A percentile compares a stretch with the other conserved stretches of the same genome.
phyloP scores from a whole-genome alignment of 2,329 filamentous ascomycete genomes.

The Scedosporium aurantiacum region DNA sequence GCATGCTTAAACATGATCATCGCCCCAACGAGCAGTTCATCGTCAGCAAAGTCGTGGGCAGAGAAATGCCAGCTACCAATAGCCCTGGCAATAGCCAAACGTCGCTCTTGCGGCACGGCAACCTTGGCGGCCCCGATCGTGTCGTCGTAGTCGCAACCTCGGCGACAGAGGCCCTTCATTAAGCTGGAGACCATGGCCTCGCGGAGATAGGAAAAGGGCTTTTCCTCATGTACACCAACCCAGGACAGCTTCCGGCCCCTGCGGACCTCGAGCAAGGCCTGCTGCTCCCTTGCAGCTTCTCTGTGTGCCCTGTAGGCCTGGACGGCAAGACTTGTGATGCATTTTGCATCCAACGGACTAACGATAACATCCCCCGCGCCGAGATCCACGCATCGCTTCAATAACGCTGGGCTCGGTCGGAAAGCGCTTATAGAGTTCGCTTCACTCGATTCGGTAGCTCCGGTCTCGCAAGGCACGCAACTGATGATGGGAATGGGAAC shows the following conservation, averaged over 20 bases:
- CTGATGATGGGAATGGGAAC: conserved; percentile 45
- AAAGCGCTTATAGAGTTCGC: conserved; percentile 16
- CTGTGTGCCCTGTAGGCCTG: conserved; percentile 77
- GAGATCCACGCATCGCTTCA: conserved; percentile 68
- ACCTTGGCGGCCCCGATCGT: conserved; percentile 55
- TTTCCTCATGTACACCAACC: conserved; percentile 77
- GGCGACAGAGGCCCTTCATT: conserved; percentile 80
- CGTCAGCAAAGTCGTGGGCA: conserved; percentile 79
- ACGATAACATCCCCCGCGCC: conserved; percentile 80
- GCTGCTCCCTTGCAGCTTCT: conserved; percentile 62
- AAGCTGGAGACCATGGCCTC: conserved; percentile 90
- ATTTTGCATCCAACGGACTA: conserved; percentile 64
- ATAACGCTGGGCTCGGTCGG: conserved; percentile 29
- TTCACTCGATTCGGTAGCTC: conserved; percentile 16
- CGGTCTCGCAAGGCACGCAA: conserved; percentile 19
- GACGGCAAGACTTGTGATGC: conserved; percentile 64
- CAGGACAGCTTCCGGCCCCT: conserved; percentile 77
- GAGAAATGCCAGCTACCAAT: conserved; percentile 80
- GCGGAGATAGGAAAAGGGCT: conserved; percentile 78
- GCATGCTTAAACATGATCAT: conserved; percentile 84
- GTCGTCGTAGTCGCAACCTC: conserved; percentile 49
- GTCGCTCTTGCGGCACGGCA: conserved; percentile 54
- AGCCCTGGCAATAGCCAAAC: conserved; percentile 52
- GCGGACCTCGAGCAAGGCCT: conserved; percentile 59
- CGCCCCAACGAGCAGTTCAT: conserved; percentile 80